phyloP scores from a whole-genome alignment of 1,139 yeast genomes.

The Diutina pseudorugosa region DNA sequence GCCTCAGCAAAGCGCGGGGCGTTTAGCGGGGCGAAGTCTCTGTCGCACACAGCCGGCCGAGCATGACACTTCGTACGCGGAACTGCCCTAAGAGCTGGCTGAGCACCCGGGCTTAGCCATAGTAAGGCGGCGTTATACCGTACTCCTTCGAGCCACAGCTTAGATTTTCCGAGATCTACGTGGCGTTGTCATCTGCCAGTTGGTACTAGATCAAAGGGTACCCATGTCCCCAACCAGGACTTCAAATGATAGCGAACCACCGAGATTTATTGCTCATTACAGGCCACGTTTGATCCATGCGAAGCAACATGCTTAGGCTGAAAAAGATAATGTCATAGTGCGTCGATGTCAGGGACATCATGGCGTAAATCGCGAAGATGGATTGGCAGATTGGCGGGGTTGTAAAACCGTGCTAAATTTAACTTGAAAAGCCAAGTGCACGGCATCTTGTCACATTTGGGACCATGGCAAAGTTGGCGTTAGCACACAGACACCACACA shows the following conservation, averaged over 20 bases:
- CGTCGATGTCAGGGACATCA: background rate
- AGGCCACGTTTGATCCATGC: background rate
- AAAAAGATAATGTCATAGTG: background rate
- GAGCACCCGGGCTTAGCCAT: background rate
- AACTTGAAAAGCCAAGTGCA: background rate
- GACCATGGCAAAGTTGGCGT: too few relatives aligned
- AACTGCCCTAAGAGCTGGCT: background rate
- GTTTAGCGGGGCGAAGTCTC: background rate
- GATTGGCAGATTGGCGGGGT: background rate
- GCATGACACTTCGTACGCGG: background rate
- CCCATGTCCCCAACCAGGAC: too few relatives aligned
- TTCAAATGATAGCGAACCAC: background rate
- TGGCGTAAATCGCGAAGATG: background rate
- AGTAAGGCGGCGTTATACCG: background rate
- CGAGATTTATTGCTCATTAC: background rate
- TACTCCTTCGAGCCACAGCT: background rate
- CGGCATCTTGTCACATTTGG: too few relatives aligned
- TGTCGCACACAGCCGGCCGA: background rate
- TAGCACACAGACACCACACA: too few relatives aligned
- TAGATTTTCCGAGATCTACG: too few relatives aligned
- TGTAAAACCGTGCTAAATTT: background rate
- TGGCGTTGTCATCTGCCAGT: too few relatives aligned
- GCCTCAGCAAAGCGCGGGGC: background rate
- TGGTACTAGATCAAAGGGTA: too few relatives aligned
- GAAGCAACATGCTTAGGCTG: background rate